Evolutionary conservation across 352 stramenopile genomes (phyloP).

Genomic region (Globisporangium sylvaticum): DNA sequence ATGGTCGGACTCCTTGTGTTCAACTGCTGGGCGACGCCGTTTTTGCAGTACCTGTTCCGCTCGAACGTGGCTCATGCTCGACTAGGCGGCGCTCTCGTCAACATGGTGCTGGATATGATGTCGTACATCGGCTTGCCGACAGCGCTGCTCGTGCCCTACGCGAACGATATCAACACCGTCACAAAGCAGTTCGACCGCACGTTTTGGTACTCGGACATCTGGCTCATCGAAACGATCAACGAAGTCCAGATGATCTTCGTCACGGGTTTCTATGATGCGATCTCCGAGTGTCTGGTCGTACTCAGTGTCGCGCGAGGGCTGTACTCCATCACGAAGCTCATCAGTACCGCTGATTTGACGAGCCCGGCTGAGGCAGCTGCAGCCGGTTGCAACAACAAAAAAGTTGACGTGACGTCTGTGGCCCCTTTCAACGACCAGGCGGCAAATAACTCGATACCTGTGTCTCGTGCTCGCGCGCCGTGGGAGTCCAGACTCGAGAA

Average conservation of each 20-base stretch:
- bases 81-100: background rate
- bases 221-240: conserved; percentile 25
- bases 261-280: conserved; percentile 14
- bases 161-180: conserved; percentile 8
- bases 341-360: conserved; percentile 5
- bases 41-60: conserved; percentile 11
- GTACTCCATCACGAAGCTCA: conserved; percentile 18
- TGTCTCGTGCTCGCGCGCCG: background rate
- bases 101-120: conserved; percentile 13
- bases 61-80: background rate
- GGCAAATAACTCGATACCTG: background rate
- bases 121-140: conserved; percentile 19
- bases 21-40: conserved; percentile 21
- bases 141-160: conserved; percentile 23
- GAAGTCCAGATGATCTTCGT: conserved; percentile 23
- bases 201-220: conserved; percentile 22
- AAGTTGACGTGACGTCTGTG: background rate
- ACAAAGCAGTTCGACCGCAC: conserved; percentile 12
- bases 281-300: conserved; percentile 22
- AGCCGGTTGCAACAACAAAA: background rate
- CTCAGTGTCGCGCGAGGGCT: conserved; percentile 25
- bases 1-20: conserved; percentile 20
- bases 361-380: background rate
- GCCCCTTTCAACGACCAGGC: background rate
- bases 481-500: conserved; percentile 9